Evolutionary conservation across 768 basidiomycete species (phyloP), one percentile per base, ranked within the genome.

Genomic region (Termitomyces heimii): DNA sequence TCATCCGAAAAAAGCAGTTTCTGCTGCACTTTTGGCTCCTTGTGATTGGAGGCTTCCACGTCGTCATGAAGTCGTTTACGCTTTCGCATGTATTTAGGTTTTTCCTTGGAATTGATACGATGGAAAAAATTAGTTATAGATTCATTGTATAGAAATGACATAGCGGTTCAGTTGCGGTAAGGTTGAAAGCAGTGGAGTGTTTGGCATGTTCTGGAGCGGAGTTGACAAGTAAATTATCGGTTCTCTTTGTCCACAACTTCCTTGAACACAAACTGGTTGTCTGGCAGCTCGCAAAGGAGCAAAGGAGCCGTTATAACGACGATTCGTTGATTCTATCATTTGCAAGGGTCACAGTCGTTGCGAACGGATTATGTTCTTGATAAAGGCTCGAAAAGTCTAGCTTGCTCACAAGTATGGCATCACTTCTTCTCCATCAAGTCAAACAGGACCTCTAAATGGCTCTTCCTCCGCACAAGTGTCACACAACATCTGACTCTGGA

Each of bases 101-200:
- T 58, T 18, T 48, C 51, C 3, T 45, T 47, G 2, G 60, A 18
- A n/a, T 43, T 54, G 26, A 63, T 42, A n/a, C 62, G 67, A 40
- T 32, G 55, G 48, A 70, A 70, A 37, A 61, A 70, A 31, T 44
- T 59, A 22, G 66, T 67, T 47, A 70, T 64, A 13, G 64, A 61
- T 37, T 64, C 62, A 22, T 68, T 62, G 13, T 63, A 63, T 31
- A 56, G 52, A n/a, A 59, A 50, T 16, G 61, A 51, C 65, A 68
- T 65, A 29, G 22, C 9, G 18, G 8, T 6, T 39, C 26, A 7
- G 26, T 51, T 13, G 20, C n/a, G 16, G 22, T 29, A 18, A 5
- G 42, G 32, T 42, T 28, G 42, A 24, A 45, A 53, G 45, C 32
- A 35, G 16, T n/a, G 20, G n/a, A 47, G 7, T 42, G 34, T 34